phyloP scores from a whole-genome alignment of 2,329 filamentous ascomycete genomes.

The Ophiocordyceps australis region DNA sequence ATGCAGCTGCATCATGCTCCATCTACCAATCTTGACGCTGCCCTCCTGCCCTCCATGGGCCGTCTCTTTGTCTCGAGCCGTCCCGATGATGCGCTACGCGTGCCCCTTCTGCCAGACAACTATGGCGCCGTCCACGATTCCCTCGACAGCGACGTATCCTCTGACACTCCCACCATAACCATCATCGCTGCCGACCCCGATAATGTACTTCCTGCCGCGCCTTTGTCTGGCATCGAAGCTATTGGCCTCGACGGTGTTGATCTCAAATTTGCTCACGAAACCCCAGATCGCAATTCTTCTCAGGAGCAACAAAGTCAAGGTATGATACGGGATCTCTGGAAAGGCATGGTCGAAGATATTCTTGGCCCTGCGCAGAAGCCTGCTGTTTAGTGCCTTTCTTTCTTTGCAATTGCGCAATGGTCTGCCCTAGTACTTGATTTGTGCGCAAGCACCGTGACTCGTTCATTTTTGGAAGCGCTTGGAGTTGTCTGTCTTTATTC shows the following conservation, averaged over 20 bases:
- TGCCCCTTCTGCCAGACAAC: conserved; percentile 44
- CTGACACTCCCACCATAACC: conserved; percentile 25
- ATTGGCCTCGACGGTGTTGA: conserved; percentile 36
- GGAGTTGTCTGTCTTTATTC: too few species aligned
- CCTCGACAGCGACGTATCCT: conserved; percentile 21
- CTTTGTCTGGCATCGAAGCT: conserved; percentile 39
- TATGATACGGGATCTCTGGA: conserved; percentile 37
- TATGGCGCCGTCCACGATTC: conserved; percentile 24
- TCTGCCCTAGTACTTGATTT: too few species aligned
- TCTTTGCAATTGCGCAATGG: not conserved
- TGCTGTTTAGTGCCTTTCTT: conserved; percentile 1
- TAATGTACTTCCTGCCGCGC: conserved; percentile 26
- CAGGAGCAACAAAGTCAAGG: conserved; percentile 16
- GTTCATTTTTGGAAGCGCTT: too few species aligned
- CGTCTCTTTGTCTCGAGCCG: conserved; percentile 10
- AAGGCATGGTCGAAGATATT: conserved; percentile 34
- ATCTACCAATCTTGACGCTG: conserved; percentile 27
- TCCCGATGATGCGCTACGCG: conserved; percentile 23
- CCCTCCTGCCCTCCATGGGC: conserved; percentile 29
- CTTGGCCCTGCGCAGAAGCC: conserved; percentile 8
- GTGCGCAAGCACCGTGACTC: too few species aligned
- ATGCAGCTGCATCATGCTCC: conserved; percentile 21
- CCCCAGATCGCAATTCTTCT: conserved; percentile 7
- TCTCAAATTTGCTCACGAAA: conserved; percentile 30
- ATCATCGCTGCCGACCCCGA: conserved; percentile 40